Evolutionary conservation across 75 land plant species (phyloP).

Genomic region (Cryptomeria japonica): DNA sequence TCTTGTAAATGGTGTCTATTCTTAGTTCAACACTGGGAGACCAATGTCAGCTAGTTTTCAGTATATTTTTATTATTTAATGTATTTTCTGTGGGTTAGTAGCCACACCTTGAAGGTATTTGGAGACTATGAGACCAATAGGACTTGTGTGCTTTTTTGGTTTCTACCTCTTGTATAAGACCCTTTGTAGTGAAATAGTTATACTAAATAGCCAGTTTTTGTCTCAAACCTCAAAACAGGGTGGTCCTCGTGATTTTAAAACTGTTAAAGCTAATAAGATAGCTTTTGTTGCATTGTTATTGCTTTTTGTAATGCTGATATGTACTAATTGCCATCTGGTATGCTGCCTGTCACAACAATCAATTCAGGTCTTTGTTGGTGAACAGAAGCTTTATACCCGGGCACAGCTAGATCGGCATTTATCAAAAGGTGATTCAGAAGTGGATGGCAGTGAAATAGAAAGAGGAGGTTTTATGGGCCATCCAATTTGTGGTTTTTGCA

Average conservation of each 20-base stretch:
- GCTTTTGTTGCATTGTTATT: not conserved
- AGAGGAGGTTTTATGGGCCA: constrained; percentile 93
- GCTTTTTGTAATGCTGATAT: not conserved
- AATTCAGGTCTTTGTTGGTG: constrained; percentile 88
- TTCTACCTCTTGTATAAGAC: not conserved
- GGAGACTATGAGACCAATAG: not conserved
- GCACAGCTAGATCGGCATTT: constrained; percentile 85
- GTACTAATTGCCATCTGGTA: not conserved
- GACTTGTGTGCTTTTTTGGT: not conserved
- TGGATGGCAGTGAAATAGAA: constrained; percentile 91
- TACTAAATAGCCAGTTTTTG: not conserved
- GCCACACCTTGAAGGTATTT: not conserved
- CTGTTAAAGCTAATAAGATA: not conserved
- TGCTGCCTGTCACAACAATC: constrained; percentile 4
- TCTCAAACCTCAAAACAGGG: not conserved
- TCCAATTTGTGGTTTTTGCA: constrained; percentile 91
- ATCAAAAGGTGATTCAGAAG: constrained; percentile 79
- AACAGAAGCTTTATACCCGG: constrained; percentile 85
- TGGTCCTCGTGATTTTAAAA: not conserved
- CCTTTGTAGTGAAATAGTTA: not conserved
- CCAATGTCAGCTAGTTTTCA: too few relatives aligned
- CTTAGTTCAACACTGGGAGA: too few relatives aligned
- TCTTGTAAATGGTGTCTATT: too few relatives aligned
- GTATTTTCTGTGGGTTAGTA: not conserved
- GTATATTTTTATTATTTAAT: too few relatives aligned